phyloP scores from a whole-genome alignment of 306 rosid species.

The Vigna hirtella region DNA sequence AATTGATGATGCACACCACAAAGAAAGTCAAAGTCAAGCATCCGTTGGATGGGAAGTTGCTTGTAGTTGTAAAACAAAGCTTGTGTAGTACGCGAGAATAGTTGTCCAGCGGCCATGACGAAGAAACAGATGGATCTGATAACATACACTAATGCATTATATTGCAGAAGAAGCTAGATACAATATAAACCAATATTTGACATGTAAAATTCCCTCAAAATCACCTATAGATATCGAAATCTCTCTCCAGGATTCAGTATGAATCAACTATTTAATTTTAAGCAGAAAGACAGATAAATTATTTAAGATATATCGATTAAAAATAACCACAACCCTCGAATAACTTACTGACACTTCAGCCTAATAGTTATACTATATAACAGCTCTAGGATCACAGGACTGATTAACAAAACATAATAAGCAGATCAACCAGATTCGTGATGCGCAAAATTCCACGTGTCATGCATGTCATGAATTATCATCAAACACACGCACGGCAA shows the following conservation, averaged over 20 bases:
- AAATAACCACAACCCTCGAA: background rate
- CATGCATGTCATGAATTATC: background rate
- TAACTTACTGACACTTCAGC: background rate
- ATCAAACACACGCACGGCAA: background rate
- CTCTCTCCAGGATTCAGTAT: conserved; percentile 24
- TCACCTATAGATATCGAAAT: background rate
- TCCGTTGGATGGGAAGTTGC: conserved; percentile 92
- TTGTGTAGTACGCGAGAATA: conserved; percentile 82
- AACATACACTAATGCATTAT: conserved; percentile 28
- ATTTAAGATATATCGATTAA: background rate
- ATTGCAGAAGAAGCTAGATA: conserved; percentile 29
- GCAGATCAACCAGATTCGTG: conserved; percentile 19
- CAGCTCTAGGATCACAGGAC: conserved; percentile 6
- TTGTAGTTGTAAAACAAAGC: conserved; percentile 90
- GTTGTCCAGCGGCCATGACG: conserved; percentile 85
- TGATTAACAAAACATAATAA: conserved; percentile 3
- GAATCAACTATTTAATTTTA: background rate
- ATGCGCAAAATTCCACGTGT: background rate
- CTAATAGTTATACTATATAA: background rate
- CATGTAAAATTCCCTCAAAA: background rate
- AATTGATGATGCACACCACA: conserved; percentile 63
- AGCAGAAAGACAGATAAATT: background rate
- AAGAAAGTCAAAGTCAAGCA: conserved; percentile 95
- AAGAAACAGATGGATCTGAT: conserved; percentile 55
- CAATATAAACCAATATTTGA: background rate